phyloP scores from a whole-genome alignment of 805 yeast genomes.

The Vanderwaltozyma tropicalis region DNA sequence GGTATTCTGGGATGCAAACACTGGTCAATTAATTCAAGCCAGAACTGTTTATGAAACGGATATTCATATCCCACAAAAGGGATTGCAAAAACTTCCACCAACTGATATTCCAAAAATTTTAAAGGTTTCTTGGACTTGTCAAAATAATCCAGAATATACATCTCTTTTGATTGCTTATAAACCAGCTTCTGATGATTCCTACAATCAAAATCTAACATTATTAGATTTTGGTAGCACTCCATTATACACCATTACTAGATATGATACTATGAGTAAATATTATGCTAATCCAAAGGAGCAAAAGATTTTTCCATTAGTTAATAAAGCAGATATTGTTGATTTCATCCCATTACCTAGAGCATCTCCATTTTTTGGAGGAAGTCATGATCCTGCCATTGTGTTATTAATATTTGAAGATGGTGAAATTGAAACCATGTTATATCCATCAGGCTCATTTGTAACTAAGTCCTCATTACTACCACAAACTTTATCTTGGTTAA shows the following conservation, averaged over 20 bases:
- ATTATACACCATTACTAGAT: slow-evolving; percentile 68
- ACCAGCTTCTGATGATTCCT: slow-evolving; percentile 32
- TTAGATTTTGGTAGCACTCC: slow-evolving; percentile 77
- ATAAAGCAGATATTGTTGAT: slow-evolving; percentile 33
- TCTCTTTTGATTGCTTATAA: slow-evolving; percentile 64
- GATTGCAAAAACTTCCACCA: slow-evolving; percentile 9
- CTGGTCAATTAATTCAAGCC: slow-evolving; percentile 65
- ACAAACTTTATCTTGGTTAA: slow-evolving; percentile 66
- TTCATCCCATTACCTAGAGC: slow-evolving; percentile 46
- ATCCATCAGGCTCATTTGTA: slow-evolving; percentile 44
- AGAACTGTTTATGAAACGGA: slow-evolving; percentile 58
- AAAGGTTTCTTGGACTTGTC: slow-evolving; percentile 68
- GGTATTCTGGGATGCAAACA: slow-evolving; percentile 86
- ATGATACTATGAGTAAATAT: slow-evolving; percentile 69
- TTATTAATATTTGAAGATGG: slow-evolving; percentile 54
- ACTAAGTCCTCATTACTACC: slow-evolving; percentile 60
- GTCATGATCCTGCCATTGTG: slow-evolving; percentile 63
- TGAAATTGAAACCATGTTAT: slow-evolving; percentile 49
- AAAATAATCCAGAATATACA: slow-evolving; percentile 69
- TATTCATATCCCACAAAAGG: slow-evolving; percentile 41
- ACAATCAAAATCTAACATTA: slow-evolving; percentile 37
- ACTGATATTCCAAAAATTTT: slow-evolving; percentile 32
- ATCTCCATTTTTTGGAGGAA: slow-evolving; percentile 72
- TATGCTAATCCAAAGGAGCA: slow-evolving; percentile 53
- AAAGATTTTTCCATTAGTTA: slow-evolving; percentile 45